These are phyloP conservation scores for Globisporangium parvum DNA, from an alignment of 352 stramenopile species.

Conservation along the genomic window DNA sequence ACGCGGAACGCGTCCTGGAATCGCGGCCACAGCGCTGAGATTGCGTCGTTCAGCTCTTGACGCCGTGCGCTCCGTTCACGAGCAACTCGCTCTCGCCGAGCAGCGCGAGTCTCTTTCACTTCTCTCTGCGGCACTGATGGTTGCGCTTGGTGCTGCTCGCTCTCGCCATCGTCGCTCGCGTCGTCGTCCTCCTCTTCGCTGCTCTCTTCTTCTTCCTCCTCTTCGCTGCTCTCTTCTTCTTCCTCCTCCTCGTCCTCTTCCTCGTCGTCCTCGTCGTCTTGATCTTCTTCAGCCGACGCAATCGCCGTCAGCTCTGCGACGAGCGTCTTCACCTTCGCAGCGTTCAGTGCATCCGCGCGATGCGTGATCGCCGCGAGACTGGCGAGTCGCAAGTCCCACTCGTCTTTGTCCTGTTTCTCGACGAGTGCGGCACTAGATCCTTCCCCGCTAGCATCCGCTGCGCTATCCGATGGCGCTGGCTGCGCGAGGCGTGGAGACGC, in stretches of 20 bases:
- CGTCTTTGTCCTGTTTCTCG: neutral
- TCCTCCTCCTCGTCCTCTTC: slow-evolving; percentile 23
- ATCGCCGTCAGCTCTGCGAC: slow-evolving; percentile 15
- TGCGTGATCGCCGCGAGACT: slow-evolving; percentile 21
- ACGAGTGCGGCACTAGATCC: neutral
- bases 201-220: slow-evolving; percentile 8
- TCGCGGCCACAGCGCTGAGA: slow-evolving; percentile 18
- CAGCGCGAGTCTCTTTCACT: slow-evolving; percentile 10
- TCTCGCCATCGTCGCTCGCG: slow-evolving; percentile 17
- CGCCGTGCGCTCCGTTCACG: slow-evolving; percentile 13
- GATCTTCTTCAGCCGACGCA: slow-evolving; percentile 19
- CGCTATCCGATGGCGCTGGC: too few relatives aligned
- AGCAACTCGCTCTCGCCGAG: neutral
- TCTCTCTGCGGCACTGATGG: neutral
- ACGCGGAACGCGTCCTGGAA: slow-evolving; percentile 29
- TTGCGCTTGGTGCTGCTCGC: neutral
- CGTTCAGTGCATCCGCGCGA: slow-evolving; percentile 21
- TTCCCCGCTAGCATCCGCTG: too few relatives aligned
- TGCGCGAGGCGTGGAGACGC: too few relatives aligned
- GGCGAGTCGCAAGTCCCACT: slow-evolving; percentile 32
- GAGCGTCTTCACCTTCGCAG: slow-evolving; percentile 13
- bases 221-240: slow-evolving; percentile 17
- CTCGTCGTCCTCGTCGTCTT: slow-evolving; percentile 18
- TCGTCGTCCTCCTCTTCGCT: too few relatives aligned
- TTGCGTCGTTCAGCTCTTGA: slow-evolving; percentile 9